Base-by-base conservation (phyloP, 805 yeast species). In the Starmerella bombicola region DNA sequence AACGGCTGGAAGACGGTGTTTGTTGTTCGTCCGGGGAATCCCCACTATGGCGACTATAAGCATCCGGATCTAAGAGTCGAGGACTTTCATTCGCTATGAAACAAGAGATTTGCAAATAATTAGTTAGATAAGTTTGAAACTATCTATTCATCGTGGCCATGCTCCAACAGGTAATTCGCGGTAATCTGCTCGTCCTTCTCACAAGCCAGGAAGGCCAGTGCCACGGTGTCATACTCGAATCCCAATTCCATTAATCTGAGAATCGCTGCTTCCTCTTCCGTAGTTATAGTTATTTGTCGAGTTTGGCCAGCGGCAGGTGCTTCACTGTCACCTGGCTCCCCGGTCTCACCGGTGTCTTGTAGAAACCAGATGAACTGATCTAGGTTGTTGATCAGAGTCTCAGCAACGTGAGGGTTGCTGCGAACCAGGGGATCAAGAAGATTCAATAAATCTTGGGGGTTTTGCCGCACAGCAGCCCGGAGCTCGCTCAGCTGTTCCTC, bases 101-200 rank as follows among this genome's bases (percentile, higher is more conserved):
- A 15, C 5, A 10, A 13, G 32, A 9, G 18, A 13, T 10, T 8
- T 12, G 15, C 15, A 29, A 29, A 29, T 13, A 9, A 24, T 13
- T 13, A 24, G 9, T 24, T 10, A 10, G 28, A 24, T 24, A 24
- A 10, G 13, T 13, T 10, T 10, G 9, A 24, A 24, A 10, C 13
- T 9, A 3, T 5, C 28, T 31, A 42, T 9, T 44, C 47, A 9
- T 51, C 55, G 33, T 43, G 24, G 18, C 64, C 68, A 41, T 66
- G 65, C 53, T 65, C 70, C 40, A 91, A 81, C 53, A 91, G 68
- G 56, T 84, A 74, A 65, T 91, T 91, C 18, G 97, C 98, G 32
- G 98, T 85, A 55, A 83, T 73, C 66, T 88, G 95, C 66, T 91
- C 98, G 63, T 91, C 84, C 65, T 85, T 88, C 56, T 91, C 98